A percentile compares a stretch with the other conserved stretches of the same genome.
Conservation (phyloP, 805 yeast species). For the Yarrowia sp. region DNA sequence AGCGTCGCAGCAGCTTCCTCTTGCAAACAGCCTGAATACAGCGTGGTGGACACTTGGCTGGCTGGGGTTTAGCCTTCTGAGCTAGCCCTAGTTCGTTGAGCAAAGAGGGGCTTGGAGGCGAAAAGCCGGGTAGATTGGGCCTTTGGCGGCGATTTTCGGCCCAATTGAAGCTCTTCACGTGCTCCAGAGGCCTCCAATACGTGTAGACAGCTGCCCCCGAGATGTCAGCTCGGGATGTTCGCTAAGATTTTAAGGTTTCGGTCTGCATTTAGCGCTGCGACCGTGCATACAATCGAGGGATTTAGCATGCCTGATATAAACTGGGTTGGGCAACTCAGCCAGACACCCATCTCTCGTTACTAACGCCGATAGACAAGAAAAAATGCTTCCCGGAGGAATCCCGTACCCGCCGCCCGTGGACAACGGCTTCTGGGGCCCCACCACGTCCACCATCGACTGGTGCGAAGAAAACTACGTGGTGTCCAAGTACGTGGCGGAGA, state of each 20-base stretch:
- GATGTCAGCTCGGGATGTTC: too few species aligned
- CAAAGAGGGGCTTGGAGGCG: too few species aligned
- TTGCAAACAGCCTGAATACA: too few species aligned
- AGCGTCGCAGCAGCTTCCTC: too few species aligned
- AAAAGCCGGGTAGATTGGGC: too few species aligned
- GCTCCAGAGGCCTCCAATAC: too few species aligned
- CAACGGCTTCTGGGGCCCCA: constrained; percentile 28
- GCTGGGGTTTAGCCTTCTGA: not conserved
- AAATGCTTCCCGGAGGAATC: constrained; percentile 10
- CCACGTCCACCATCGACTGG: constrained; percentile 96
- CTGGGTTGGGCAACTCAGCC: not conserved
- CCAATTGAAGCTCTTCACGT: too few species aligned
- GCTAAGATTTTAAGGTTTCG: too few species aligned
- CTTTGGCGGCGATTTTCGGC: not conserved
- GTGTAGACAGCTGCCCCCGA: too few species aligned
- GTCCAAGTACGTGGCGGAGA: constrained; percentile 82
- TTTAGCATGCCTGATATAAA: constrained; percentile 24
- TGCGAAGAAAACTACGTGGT: constrained; percentile 96
- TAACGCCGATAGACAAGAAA: not conserved
- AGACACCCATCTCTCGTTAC: too few species aligned
- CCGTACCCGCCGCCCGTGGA: constrained; percentile 15
- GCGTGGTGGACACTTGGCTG: not conserved
- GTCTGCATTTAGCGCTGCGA: not conserved
- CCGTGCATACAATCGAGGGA: constrained; percentile 20
- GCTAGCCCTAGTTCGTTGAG: not conserved